Percentiles rank a stretch among this genome's conserved stretches.
These are phyloP conservation scores for Fusarium lateritium DNA, from an alignment of 2,329 filamentous ascomycete genomes.

Conservation along the genomic window DNA sequence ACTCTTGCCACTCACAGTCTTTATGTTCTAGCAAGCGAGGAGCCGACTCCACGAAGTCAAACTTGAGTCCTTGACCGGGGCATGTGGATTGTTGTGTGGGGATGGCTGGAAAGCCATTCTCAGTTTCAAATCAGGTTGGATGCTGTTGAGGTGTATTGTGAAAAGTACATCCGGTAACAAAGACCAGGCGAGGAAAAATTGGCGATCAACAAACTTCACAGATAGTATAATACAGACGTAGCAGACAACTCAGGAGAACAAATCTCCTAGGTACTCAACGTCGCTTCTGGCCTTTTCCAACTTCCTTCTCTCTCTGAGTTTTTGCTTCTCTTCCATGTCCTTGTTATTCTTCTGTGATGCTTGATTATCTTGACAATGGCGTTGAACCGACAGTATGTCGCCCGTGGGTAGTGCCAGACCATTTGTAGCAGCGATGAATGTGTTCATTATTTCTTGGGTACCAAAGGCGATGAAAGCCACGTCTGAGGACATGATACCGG, in stretches of 20 bases:
- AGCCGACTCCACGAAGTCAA: no score
- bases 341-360: neutral
- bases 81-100: no score
- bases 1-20: no score
- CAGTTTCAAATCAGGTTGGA: no score
- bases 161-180: no score
- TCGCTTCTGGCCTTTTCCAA: neutral
- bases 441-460: slow-evolving; percentile 3
- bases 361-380: neutral
- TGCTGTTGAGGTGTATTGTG: no score
- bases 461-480: slow-evolving; percentile 15
- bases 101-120: no score
- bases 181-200: no score
- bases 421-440: slow-evolving; percentile 7
- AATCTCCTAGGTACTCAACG: neutral
- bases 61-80: no score
- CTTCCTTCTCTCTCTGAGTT: neutral
- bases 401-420: slow-evolving; percentile 6
- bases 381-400: slow-evolving; percentile 7
- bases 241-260: neutral
- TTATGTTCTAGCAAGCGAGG: no score
- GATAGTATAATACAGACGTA: neutral
- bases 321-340: neutral
- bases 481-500: neutral
- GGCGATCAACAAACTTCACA: no score